A percentile compares a stretch with the other conserved stretches of the same genome.
Evolutionary conservation across 2,329 filamentous ascomycete species (phyloP).

Genomic region (Drechslerella coelobrocha): DNA sequence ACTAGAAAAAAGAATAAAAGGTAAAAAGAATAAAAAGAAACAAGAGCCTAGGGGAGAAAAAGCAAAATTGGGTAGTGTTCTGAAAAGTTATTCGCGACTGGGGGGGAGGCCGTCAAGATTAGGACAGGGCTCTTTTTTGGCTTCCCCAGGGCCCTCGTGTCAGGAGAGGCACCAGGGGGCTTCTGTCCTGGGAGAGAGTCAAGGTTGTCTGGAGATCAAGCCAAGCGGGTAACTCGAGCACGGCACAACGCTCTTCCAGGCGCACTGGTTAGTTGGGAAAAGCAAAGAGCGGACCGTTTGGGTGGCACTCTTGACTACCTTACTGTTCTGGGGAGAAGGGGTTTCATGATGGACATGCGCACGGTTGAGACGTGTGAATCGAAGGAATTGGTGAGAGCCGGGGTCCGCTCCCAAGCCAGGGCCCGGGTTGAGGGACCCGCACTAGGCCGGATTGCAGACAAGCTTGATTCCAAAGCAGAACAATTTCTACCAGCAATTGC

Average conservation of each 20-base stretch:
- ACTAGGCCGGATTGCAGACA: neutral
- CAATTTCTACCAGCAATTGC: neutral
- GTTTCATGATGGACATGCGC: conserved; percentile 47
- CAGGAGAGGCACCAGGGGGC: conserved; percentile 19
- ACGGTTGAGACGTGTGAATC: conserved; percentile 50
- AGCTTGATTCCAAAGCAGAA: neutral
- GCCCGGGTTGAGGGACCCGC: neutral
- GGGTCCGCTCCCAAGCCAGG: conserved; percentile 5
- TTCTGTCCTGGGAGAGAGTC: conserved; percentile 47
- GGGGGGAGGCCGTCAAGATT: conserved; percentile 42
- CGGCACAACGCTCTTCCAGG: conserved; percentile 7
- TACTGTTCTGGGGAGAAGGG: conserved; percentile 49
- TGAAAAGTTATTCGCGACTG: neutral
- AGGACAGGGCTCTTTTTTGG: conserved; percentile 21
- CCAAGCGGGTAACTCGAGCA: conserved; percentile 25
- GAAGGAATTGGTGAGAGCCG: conserved; percentile 38
- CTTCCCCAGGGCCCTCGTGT: conserved; percentile 44
- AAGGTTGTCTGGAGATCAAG: conserved; percentile 41
- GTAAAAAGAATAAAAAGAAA: conserved; percentile 26
- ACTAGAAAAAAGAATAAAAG: conserved; percentile 28
- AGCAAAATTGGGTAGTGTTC: conserved; percentile 17
- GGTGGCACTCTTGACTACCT: conserved; percentile 38
- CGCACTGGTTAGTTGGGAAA: conserved; percentile 18
- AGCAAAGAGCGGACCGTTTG: conserved; percentile 33
- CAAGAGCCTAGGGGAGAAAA: conserved; percentile 18